Percentiles rank a stretch among this genome's conserved stretches.
Evolutionary conservation across 768 basidiomycete species (phyloP).

Genomic region (Trametes cubensis): DNA sequence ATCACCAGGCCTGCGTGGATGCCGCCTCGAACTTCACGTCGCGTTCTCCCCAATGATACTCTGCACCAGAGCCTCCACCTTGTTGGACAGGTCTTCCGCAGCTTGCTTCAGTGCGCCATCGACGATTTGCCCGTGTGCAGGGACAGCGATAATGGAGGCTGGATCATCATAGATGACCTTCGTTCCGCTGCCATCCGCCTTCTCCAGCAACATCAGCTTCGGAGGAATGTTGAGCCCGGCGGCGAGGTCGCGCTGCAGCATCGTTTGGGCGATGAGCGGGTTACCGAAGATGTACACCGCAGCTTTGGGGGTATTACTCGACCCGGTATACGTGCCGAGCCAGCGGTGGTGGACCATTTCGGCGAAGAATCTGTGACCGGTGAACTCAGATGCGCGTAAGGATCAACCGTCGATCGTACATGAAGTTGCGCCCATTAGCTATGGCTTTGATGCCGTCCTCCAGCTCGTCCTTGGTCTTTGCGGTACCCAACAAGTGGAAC

Average conservation of each 20-base stretch:
- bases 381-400: background rate
- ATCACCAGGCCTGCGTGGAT: too few relatives aligned
- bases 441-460: constrained; percentile 37
- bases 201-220: constrained; percentile 47
- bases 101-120: constrained; percentile 38
- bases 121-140: constrained; percentile 32
- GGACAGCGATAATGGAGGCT: constrained; percentile 45
- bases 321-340: constrained; percentile 14
- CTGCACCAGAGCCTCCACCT: constrained; percentile 45
- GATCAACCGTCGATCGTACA: constrained; percentile 39
- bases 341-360: constrained; percentile 18
- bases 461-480: constrained; percentile 41
- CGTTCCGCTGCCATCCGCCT: constrained; percentile 41
- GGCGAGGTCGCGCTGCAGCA: constrained; percentile 45
- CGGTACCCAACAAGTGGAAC: constrained; percentile 29
- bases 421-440: constrained; percentile 43
- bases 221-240: constrained; percentile 50
- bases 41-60: constrained; percentile 14
- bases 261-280: constrained; percentile 50
- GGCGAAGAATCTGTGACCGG: constrained; percentile 17
- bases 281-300: constrained; percentile 54
- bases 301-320: constrained; percentile 24
- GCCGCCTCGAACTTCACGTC: background rate
- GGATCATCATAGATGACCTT: constrained; percentile 51
- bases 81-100: constrained; percentile 43